Percentiles rank a stretch among this genome's conserved stretches.
Evolutionary conservation across 306 rosid genomes (phyloP).

Genomic region (Casuarina glauca): DNA sequence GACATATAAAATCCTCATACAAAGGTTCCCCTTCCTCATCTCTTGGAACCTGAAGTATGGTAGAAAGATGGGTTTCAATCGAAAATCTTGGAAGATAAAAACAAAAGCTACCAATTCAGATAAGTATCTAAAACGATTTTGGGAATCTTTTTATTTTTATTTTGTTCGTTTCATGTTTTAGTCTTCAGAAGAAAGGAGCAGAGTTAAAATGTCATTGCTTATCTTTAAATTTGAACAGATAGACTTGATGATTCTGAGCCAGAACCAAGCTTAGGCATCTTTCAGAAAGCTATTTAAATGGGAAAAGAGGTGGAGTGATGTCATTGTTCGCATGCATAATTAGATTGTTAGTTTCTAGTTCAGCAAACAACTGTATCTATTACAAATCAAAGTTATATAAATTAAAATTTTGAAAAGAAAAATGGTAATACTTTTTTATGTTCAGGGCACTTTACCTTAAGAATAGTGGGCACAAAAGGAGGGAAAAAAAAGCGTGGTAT

Average conservation of each 20-base stretch:
- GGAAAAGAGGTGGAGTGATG: not conserved
- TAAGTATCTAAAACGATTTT: not conserved
- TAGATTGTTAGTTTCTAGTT: not conserved
- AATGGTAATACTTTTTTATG: not conserved
- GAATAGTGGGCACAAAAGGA: not conserved
- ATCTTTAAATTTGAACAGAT: not conserved
- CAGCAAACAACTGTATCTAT: not conserved
- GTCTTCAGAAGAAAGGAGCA: not conserved
- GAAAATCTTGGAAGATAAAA: not conserved
- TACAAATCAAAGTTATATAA: not conserved
- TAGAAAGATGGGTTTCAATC: constrained; percentile 12
- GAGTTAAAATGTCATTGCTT: not conserved
- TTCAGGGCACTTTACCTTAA: not conserved
- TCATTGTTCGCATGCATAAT: not conserved
- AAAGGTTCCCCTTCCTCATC: constrained; percentile 94
- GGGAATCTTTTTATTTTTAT: not conserved
- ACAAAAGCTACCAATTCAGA: not conserved
- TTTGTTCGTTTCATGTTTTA: rapidly evolving
- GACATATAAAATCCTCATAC: constrained; percentile 82
- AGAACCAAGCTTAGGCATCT: too few species aligned
- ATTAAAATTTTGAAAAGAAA: not conserved
- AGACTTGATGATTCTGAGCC: not conserved
- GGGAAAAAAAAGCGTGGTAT: not conserved
- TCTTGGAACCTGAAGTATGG: constrained; percentile 71
- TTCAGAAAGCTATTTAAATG: not conserved